Conservation (phyloP, 805 yeast species). For the Candida hungchunana region DNA sequence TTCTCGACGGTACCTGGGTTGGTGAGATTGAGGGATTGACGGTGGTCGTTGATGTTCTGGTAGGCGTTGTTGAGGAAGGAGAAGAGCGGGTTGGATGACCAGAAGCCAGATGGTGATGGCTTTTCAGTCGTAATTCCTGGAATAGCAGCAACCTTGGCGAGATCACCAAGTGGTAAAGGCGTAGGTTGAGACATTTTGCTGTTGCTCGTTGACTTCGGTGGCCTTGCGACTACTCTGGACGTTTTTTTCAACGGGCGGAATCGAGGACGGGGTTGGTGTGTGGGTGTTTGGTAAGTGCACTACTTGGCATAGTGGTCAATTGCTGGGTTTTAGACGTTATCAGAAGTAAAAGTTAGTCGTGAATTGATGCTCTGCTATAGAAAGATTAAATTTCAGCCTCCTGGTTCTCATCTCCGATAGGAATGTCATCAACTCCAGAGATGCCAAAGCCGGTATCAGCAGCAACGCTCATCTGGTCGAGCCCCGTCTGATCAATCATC, state of each 20-base stretch:
- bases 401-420: constrained; percentile 4
- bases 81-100: constrained; percentile 82
- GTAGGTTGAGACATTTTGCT: constrained; percentile 30
- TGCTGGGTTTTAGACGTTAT: too few species aligned
- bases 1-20: constrained; percentile 96
- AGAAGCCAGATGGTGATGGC: constrained; percentile 53
- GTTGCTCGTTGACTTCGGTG: not conserved
- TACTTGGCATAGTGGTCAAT: too few species aligned
- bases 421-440: constrained; percentile 6
- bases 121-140: constrained; percentile 53
- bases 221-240: constrained; percentile 4
- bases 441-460: constrained; percentile 8
- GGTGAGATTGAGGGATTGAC: constrained; percentile 73
- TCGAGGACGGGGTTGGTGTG: not conserved
- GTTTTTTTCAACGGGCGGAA: constrained; percentile 11
- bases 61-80: constrained; percentile 75
- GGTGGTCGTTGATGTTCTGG: constrained; percentile 66
- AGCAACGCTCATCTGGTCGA: constrained; percentile 1
- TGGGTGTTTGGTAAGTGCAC: too few species aligned
- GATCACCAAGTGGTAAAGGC: constrained; percentile 53
- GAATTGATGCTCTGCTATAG: too few species aligned
- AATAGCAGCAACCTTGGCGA: constrained; percentile 57
- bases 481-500: constrained; percentile 5
- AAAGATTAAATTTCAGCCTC: too few species aligned
- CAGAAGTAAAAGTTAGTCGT: too few species aligned